These are phyloP conservation scores for Exophiala spinifera DNA, from an alignment of 2,329 filamentous ascomycete species.

Conservation along the genomic window DNA sequence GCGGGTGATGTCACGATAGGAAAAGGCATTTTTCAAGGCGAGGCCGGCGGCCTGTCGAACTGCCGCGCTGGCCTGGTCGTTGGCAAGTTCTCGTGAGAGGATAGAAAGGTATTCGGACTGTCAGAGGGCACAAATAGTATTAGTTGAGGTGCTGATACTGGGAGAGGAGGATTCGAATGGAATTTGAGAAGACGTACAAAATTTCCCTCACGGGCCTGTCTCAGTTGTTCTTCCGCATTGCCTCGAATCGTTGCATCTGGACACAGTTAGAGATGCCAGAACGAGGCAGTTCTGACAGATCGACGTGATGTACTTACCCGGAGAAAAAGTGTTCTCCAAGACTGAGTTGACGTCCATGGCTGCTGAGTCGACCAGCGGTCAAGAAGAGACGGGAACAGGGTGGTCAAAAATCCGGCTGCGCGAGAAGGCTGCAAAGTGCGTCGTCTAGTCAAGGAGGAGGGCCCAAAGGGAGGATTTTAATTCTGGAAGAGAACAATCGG, in stretches of 20 bases:
- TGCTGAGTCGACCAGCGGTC: conserved; percentile 25
- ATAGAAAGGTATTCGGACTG: conserved; percentile 90
- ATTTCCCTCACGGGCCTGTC: conserved; percentile 87
- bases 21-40: conserved; percentile 97
- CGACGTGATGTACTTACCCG: conserved; percentile 61
- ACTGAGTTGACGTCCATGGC: conserved; percentile 98
- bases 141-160: conserved; percentile 8
- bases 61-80: conserved; percentile 75
- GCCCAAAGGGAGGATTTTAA: not conserved
- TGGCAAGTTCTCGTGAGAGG: conserved; percentile 89
- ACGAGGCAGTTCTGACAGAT: too few species aligned
- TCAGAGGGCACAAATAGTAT: conserved; percentile 6
- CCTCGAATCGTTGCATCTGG: conserved; percentile 85
- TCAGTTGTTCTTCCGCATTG: conserved; percentile 89
- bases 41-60: conserved; percentile 94
- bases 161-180: conserved; percentile 13
- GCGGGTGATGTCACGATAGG: conserved; percentile 81
- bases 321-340: conserved; percentile 92
- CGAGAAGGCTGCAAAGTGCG: conserved; percentile 10
- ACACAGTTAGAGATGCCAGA: not conserved
- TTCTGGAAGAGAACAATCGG: not conserved
- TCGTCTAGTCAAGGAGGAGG: not conserved
- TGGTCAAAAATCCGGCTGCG: conserved; percentile 12
- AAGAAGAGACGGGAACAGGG: conserved; percentile 14
- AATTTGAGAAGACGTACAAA: conserved; percentile 69